phyloP scores from a whole-genome alignment of 345 rosid species.

The Brassica nigra region DNA sequence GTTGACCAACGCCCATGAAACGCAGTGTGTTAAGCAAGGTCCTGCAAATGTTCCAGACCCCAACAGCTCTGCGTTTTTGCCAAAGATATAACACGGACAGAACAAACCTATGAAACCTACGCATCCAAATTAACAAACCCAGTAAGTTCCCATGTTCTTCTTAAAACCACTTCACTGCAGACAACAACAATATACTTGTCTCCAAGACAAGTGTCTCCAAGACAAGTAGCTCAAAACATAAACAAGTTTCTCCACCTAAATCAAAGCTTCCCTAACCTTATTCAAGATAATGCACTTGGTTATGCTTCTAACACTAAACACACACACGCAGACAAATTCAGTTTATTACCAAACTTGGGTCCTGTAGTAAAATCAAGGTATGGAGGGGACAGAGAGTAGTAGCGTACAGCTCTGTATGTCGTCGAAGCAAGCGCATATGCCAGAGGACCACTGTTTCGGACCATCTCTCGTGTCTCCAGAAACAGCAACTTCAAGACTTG shows the following conservation, averaged over 20 bases:
- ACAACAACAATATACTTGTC: background rate
- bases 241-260: background rate
- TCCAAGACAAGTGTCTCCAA: background rate
- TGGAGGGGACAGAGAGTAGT: slow-evolving; percentile 68
- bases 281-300: background rate
- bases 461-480: slow-evolving; percentile 23
- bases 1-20: slow-evolving; percentile 73
- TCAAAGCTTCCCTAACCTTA: background rate
- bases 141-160: slow-evolving; percentile 3
- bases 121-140: slow-evolving; percentile 19
- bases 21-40: slow-evolving; percentile 72
- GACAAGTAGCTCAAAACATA: background rate
- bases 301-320: slow-evolving; percentile 13
- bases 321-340: background rate
- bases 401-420: slow-evolving; percentile 97
- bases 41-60: slow-evolving; percentile 90
- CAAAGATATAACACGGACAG: slow-evolving; percentile 87
- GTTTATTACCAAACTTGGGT: slow-evolving; percentile 38
- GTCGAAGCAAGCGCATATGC: slow-evolving; percentile 97
- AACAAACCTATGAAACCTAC: slow-evolving; percentile 76
- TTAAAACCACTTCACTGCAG: background rate
- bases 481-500: slow-evolving; percentile 34
- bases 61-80: slow-evolving; percentile 77
- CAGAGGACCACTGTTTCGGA: slow-evolving; percentile 78
- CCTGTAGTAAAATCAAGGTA: slow-evolving; percentile 59